Conservation (phyloP, 768 basidiomycete genomes). For the Russula sp. region DNA sequence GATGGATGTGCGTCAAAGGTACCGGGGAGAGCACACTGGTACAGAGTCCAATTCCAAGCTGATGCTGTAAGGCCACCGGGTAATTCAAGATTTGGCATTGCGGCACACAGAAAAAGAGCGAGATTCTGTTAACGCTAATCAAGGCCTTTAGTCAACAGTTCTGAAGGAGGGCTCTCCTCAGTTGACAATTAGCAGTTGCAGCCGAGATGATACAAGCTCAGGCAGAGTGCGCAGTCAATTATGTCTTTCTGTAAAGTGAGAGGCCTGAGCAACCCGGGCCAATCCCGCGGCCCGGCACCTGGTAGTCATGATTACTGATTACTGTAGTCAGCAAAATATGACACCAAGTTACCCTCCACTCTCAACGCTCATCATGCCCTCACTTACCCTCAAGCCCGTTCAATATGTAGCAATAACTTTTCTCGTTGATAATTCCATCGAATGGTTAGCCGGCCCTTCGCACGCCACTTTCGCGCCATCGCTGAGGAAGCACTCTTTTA, state of each 20-base stretch:
- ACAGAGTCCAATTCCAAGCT: not conserved
- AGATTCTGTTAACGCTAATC: too few species aligned
- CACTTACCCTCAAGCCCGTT: conserved; percentile 12
- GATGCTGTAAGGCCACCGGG: not conserved
- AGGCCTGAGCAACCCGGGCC: too few species aligned
- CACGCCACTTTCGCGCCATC: not conserved
- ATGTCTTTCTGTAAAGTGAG: too few species aligned
- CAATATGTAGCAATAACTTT: conserved; percentile 26
- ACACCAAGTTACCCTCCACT: too few species aligned
- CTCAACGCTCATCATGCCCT: not conserved
- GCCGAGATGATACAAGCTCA: too few species aligned
- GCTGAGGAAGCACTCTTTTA: conserved; percentile 26
- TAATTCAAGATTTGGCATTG: not conserved
- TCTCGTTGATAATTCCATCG: conserved; percentile 35
- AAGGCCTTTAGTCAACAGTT: too few species aligned
- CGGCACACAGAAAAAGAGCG: not conserved
- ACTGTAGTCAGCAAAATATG: too few species aligned
- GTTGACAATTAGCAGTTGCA: not conserved
- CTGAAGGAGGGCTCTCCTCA: not conserved
- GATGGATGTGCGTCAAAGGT: conserved; percentile 1
- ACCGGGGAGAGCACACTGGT: not conserved
- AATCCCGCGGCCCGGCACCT: too few species aligned
- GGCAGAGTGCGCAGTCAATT: too few species aligned
- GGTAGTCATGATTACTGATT: too few species aligned
- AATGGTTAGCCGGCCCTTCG: conserved; percentile 31